phyloP scores from a whole-genome alignment of 1,284 basidiomycete species.

The Melampsora americana region DNA sequence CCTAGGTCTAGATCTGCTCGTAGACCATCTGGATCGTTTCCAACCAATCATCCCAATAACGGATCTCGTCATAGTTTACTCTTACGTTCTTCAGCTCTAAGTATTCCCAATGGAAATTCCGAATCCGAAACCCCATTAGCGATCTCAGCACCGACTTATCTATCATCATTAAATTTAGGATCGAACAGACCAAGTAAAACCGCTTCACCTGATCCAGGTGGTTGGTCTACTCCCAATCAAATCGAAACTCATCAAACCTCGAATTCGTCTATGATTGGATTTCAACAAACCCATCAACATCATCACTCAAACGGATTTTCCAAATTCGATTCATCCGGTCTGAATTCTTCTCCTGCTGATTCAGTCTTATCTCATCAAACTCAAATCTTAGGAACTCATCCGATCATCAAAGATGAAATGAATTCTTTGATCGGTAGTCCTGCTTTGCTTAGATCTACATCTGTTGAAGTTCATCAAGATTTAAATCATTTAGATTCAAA shows the following conservation, averaged over 20 bases:
- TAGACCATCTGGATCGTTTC: slow-evolving; percentile 9
- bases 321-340: slow-evolving; percentile 2
- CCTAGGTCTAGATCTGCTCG: background rate
- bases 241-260: background rate
- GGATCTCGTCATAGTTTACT: background rate
- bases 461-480: slow-evolving; percentile 1
- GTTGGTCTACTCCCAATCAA: too few species aligned
- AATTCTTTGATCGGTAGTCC: slow-evolving; percentile 11
- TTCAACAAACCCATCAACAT: background rate
- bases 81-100: too few species aligned
- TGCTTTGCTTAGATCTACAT: slow-evolving; percentile 7
- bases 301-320: background rate
- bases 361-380: background rate
- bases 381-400: background rate
- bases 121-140: background rate
- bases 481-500: background rate
- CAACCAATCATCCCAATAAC: background rate
- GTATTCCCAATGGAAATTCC: background rate
- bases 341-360: background rate
- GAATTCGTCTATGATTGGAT: background rate
- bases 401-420: background rate
- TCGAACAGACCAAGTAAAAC: background rate
- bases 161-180: background rate
- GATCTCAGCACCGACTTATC: slow-evolving; percentile 15
- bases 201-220: slow-evolving; percentile 6